Evolutionary conservation across 1,284 basidiomycete species (phyloP).

Genomic region (Cutaneotrichosporon curvatum): DNA sequence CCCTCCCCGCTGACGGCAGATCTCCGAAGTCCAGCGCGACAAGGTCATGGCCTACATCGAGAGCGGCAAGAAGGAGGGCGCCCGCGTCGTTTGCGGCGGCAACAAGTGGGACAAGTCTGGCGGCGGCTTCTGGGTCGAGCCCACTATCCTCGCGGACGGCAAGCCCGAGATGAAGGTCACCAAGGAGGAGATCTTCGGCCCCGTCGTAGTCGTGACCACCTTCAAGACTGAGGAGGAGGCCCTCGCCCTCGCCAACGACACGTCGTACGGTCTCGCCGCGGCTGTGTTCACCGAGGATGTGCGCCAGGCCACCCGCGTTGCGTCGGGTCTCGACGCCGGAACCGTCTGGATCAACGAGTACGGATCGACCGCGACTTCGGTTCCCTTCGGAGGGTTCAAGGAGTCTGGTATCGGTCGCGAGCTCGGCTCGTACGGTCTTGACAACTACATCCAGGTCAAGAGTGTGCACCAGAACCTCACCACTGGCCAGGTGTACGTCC

Average conservation of each 20-base stretch:
- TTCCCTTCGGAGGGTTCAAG: constrained; percentile 92
- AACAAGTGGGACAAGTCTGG: constrained; percentile 42
- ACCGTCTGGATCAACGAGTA: constrained; percentile 82
- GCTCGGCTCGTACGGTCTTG: constrained; percentile 77
- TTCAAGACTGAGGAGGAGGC: constrained; percentile 47
- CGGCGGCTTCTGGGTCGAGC: constrained; percentile 44
- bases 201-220: constrained; percentile 45
- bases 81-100: constrained; percentile 71
- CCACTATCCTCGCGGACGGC: constrained; percentile 44
- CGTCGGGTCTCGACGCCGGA: constrained; percentile 72
- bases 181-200: constrained; percentile 49
- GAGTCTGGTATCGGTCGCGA: constrained; percentile 72
- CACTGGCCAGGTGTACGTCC: too few species aligned
- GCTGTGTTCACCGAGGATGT: constrained; percentile 81
- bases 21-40: constrained; percentile 79
- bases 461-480: constrained; percentile 2
- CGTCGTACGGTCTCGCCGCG: constrained; percentile 78
- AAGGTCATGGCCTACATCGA: constrained; percentile 85
- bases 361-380: constrained; percentile 68
- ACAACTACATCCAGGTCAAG: constrained; percentile 41
- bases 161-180: constrained; percentile 35
- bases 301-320: constrained; percentile 78
- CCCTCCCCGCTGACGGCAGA: constrained; percentile 22
- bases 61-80: constrained; percentile 74
- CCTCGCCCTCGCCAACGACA: constrained; percentile 71